Conservation (phyloP, 495 filamentous ascomycete genomes). For the Mycothermus thermophilus region DNA sequence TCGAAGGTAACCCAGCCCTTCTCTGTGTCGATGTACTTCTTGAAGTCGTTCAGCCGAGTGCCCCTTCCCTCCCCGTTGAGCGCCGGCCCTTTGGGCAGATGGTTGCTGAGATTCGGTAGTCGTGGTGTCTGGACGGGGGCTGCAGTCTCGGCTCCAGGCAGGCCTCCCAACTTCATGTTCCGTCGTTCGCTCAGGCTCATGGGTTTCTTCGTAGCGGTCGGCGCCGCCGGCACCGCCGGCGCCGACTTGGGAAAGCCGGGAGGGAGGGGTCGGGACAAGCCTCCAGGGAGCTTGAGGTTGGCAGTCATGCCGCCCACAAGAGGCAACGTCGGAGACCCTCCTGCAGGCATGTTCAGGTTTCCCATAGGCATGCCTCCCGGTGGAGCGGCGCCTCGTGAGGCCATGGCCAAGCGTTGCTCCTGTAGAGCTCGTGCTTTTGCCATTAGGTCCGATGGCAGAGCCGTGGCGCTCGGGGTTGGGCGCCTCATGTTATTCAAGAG, state of each 20-base stretch:
- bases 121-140: slow-evolving; percentile 17
- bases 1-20: slow-evolving; percentile 85
- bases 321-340: background rate
- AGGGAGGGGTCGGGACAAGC: slow-evolving; percentile 25
- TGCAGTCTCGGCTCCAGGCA: slow-evolving; percentile 16
- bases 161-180: slow-evolving; percentile 30
- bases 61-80: slow-evolving; percentile 32
- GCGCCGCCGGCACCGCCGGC: slow-evolving; percentile 27
- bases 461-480: slow-evolving; percentile 29
- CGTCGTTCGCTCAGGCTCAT: slow-evolving; percentile 25
- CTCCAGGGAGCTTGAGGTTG: slow-evolving; percentile 28
- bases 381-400: slow-evolving; percentile 2
- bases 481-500: slow-evolving; percentile 49
- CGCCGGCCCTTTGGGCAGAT: slow-evolving; percentile 9
- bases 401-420: slow-evolving; percentile 22
- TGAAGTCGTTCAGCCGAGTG: slow-evolving; percentile 77
- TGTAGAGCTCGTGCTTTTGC: slow-evolving; percentile 57
- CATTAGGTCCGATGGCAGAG: slow-evolving; percentile 65
- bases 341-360: slow-evolving; percentile 5
- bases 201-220: slow-evolving; percentile 10
- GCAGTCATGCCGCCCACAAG: slow-evolving; percentile 23
- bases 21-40: slow-evolving; percentile 81
- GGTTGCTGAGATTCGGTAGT: slow-evolving; percentile 17
- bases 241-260: slow-evolving; percentile 36
- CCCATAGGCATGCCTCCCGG: slow-evolving; percentile 7